Base-by-base conservation (phyloP, 208 protist species). In the Crithidia mellificae region DNA sequence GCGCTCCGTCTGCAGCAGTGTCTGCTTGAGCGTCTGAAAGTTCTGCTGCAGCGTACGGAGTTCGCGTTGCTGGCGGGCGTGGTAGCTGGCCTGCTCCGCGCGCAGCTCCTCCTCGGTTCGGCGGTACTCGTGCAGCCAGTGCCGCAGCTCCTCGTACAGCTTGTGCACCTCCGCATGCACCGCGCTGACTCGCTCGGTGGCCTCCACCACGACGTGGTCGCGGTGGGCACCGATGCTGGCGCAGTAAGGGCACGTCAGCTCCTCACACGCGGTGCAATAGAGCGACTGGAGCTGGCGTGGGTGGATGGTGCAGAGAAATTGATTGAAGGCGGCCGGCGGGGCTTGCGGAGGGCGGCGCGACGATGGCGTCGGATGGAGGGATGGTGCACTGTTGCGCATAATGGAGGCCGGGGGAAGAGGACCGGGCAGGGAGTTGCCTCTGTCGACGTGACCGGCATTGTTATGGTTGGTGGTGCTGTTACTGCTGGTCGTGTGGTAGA, bases 221-320 rank as follows among this genome's bases (percentile, higher is more conserved):
- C 61, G 57, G 58, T 92, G 86, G n/a, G 36, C 24, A 19, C 86
- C 86, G 57, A 89, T 69, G 59, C 80, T 83, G 29, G 81, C 82
- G 63, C 86, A 92, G 74, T 89, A 88, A 20, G 86, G 80, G 61
- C 86, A 92, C 39, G 76, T 77, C 44, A 87, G 75, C 66, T 80
- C 73, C 17, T 59, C 46, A 64, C 86, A 92, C 29, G 68, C 74
- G 0, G 39, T 61, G 62, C 86, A 92, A 74, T 79, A 89, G 15
- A 92, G 70, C 24, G 74, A 78, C 50, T 80, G 63, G 38, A 81
- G 22, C 43, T 81, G 72, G 15, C 51, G 63, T 25, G 27, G 66
- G 68, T 92, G 86, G 36, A 78, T 62, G 6, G 51, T 43, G 68
- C 86, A 92, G 27, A 64, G 68, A 17, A 87, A 77, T 25, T 74